These are phyloP conservation scores for Zostera marina DNA, from an alignment of 116 monocot species.

Conservation along the genomic window DNA sequence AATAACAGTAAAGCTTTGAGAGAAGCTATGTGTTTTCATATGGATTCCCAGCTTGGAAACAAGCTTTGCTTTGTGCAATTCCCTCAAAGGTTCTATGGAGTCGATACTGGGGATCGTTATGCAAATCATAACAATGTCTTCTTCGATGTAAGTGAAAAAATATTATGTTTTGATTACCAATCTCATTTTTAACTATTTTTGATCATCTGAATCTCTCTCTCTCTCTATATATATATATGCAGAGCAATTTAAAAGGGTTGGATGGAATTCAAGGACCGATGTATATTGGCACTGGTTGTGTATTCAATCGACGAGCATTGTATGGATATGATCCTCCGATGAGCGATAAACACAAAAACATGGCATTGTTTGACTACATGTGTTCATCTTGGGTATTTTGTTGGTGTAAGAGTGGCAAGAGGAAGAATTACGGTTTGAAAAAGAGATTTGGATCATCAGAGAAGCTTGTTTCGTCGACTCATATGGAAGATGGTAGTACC, in stretches of 20 bases:
- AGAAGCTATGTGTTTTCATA: conserved; percentile 93
- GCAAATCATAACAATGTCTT: conserved; percentile 88
- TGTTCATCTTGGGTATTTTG: conserved; percentile 86
- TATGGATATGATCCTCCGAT: conserved; percentile 85
- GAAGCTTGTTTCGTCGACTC: conserved; percentile 72
- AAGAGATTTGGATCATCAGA: conserved; percentile 86
- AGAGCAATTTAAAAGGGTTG: conserved; percentile 93
- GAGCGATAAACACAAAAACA: conserved; percentile 48
- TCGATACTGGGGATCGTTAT: conserved; percentile 64
- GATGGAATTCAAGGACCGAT: conserved; percentile 95
- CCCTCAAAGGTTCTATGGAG: conserved; percentile 88
- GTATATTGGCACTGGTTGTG: conserved; percentile 80
- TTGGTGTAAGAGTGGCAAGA: conserved; percentile 21
- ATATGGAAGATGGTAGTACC: conserved; percentile 66
- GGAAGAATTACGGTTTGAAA: conserved; percentile 61
- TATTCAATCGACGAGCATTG: conserved; percentile 80
- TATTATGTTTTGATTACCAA: too few relatives aligned
- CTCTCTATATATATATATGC: not conserved
- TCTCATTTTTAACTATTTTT: not conserved
- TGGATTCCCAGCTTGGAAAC: conserved; percentile 92
- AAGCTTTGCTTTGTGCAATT: conserved; percentile 96
- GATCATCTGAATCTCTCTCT: too few relatives aligned
- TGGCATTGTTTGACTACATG: conserved; percentile 94
- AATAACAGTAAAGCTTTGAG: conserved; percentile 86
- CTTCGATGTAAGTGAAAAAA: conserved; percentile 83